Evolutionary conservation across 176 grass and related monocot genomes (phyloP), one percentile per base, ranked within the genome.

Genomic region (Typha latifolia): DNA sequence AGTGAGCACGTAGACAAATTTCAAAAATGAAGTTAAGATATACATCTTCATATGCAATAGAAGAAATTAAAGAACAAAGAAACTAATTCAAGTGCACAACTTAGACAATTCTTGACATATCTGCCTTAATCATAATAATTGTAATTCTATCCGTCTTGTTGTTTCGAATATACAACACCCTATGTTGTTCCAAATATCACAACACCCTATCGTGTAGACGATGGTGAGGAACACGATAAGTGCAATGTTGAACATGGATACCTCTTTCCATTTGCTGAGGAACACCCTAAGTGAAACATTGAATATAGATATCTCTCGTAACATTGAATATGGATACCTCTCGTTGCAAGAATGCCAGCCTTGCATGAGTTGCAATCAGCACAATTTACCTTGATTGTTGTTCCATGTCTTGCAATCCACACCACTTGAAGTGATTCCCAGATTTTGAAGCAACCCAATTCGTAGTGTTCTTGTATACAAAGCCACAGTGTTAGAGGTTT

Each of bases 171-270:
- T 2, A 26, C 24, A 26, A 26, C 2, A 26, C 24, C 24, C 24
- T 26, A 26, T 26, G 2, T 26, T 29, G 27, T 29, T 29, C 27
- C 27, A 29, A 29, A 29, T 29, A 29, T 1, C 80, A 14, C 86
- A 89, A 63, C 86, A 95, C 29, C 82, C 80, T 61, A 95, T 56
- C 12, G 77, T 73, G 73, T 89, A 95, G 78, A 80, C 77, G 51
- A 95, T 20, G 61, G 63, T 18, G 63, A 89, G 68, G 71, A 95
- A 48, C 7, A 66, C 19, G 26, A 95, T 55, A 20, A 86, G 56
- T 50, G 61, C 86, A 53, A 73, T 4, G 64, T 94, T 89, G 74
- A 85, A 66, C 43, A 53, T 70, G 47, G 63, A 75, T 21, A 94
- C 49, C 65, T 22, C 51, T 74, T 68, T 85, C 90, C 86, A 95